Percentiles rank a stretch among this genome's conserved stretches.
Conservation (phyloP, 2,329 filamentous ascomycete species). For the Curvularia verruculosa region DNA sequence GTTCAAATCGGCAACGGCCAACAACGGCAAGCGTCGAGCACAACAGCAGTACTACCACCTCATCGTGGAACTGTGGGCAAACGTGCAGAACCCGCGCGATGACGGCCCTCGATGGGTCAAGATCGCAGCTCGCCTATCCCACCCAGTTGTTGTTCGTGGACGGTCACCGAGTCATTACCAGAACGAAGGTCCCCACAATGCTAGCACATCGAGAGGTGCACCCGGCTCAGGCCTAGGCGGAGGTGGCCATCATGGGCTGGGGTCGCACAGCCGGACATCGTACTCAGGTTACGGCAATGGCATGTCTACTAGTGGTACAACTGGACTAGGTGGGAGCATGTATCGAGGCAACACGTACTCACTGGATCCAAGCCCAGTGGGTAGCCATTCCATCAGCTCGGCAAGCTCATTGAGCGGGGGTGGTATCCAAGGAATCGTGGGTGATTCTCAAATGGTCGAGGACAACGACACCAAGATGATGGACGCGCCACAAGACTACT, state of each 20-base stretch:
- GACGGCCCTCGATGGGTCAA: slow-evolving; percentile 45
- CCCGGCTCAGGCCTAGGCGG: slow-evolving; percentile 41
- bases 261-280: slow-evolving; percentile 64
- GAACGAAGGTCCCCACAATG: slow-evolving; percentile 54
- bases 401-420: slow-evolving; percentile 51
- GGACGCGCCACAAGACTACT: slow-evolving; percentile 52
- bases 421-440: slow-evolving; percentile 50
- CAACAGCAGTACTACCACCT: slow-evolving; percentile 93
- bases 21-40: slow-evolving; percentile 88
- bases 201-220: slow-evolving; percentile 42
- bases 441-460: slow-evolving; percentile 50
- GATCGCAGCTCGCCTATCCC: slow-evolving; percentile 43
- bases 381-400: slow-evolving; percentile 54
- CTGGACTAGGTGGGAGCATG: slow-evolving; percentile 40
- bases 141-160: slow-evolving; percentile 50
- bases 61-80: slow-evolving; percentile 69
- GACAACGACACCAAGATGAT: slow-evolving; percentile 49
- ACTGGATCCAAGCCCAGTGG: slow-evolving; percentile 47
- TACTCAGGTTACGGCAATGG: slow-evolving; percentile 44
- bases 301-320: slow-evolving; percentile 38
- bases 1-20: slow-evolving; percentile 92
- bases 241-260: slow-evolving; percentile 63
- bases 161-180: slow-evolving; percentile 53
- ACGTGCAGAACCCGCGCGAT: slow-evolving; percentile 43
- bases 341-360: slow-evolving; percentile 48